Base-by-base conservation (phyloP, 768 basidiomycete species). In the Kwoniella europaea region DNA sequence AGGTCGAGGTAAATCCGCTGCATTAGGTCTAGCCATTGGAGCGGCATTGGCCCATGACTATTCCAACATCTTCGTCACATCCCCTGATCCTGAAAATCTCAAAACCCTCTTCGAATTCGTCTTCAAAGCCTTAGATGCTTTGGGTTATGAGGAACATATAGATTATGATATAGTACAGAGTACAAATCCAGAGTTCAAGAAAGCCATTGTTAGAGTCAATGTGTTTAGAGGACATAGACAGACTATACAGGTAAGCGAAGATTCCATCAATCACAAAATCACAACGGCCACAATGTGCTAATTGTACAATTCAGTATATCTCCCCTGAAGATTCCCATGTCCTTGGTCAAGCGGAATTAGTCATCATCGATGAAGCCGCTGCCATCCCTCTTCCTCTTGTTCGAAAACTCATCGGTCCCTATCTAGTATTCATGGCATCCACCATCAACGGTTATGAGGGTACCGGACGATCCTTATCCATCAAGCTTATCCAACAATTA, bases 361-460 rank as follows among this genome's bases (percentile, higher is more conserved):
- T 99, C 73, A 91, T 99, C 77, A 96, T 99, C 73, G 97, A 99
- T 78, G 97, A 99, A 84, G 96, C 96, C 7, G 97, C 97, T 10
- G 97, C 97, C 20, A 98, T 98, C 64, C 97, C 97, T 1, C 88
- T 98, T 18, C 94, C 96, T 2, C 90, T 99, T 44, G 96, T 99
- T 18, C 90, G 92, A 67, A 93, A 93, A 76, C 91, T 99, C 72
- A 90, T 99, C 65, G 97, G 97, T 0, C 87, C 87, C 0, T 98
- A 98, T 85, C 91, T 98, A 44, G 94, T 98, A 62, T 98, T 98
- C 87, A 91, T 98, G 87, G 93, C 97, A 1, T 97, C 94, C n/a
- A 99, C 97, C 0, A 94, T 99, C 85, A 98, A 98, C 82, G 97
- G 97, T 52, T 99, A 99, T 84, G 97, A 98, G 87, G 97, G 97